A percentile compares a stretch with the other conserved stretches of the same genome.
phyloP scores from a whole-genome alignment of 1,284 basidiomycete genomes.

The Anthracocystis panici-leucophaei region DNA sequence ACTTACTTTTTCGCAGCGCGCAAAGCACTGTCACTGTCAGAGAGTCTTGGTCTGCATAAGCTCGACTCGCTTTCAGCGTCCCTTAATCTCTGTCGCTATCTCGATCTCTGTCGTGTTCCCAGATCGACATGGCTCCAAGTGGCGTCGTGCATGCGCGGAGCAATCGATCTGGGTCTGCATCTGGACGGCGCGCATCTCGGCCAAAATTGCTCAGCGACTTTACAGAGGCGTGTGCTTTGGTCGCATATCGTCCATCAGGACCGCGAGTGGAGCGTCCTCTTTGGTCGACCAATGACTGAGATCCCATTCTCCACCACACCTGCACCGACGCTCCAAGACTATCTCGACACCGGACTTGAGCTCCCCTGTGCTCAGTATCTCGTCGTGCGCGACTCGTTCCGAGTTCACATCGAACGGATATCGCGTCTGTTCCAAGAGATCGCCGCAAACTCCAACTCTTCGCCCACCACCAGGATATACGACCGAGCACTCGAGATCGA shows the following conservation, averaged over 20 bases:
- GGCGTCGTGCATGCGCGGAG: conserved; percentile 46
- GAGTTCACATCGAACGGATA: conserved; percentile 35
- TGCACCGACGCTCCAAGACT: conserved; percentile 30
- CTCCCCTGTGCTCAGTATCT: conserved; percentile 42
- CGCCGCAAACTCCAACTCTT: conserved; percentile 39
- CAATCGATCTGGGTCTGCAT: conserved; percentile 41
- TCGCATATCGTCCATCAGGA: conserved; percentile 48
- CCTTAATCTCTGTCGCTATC: conserved; percentile 41
- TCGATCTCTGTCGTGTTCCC: conserved; percentile 42
- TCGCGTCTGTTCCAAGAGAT: conserved; percentile 46
- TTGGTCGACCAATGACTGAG: conserved; percentile 46
- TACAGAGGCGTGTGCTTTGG: conserved; percentile 42
- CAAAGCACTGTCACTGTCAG: conserved; percentile 42
- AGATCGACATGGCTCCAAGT: conserved; percentile 46
- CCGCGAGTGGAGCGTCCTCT: conserved; percentile 47
- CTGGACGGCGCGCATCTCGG: conserved; percentile 36
- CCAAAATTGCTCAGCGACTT: conserved; percentile 32
- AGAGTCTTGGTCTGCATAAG: conserved; percentile 42
- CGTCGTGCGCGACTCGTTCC: conserved; percentile 40
- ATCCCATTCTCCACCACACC: conserved; percentile 42
- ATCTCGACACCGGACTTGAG: conserved; percentile 35
- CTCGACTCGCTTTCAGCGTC: conserved; percentile 46
- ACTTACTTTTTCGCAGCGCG: conserved; percentile 49
- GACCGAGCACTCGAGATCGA: conserved; percentile 46
- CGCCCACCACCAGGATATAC: conserved; percentile 28